phyloP scores from a whole-genome alignment of 2,329 filamentous ascomycete genomes.

The Cladosporium velox region DNA sequence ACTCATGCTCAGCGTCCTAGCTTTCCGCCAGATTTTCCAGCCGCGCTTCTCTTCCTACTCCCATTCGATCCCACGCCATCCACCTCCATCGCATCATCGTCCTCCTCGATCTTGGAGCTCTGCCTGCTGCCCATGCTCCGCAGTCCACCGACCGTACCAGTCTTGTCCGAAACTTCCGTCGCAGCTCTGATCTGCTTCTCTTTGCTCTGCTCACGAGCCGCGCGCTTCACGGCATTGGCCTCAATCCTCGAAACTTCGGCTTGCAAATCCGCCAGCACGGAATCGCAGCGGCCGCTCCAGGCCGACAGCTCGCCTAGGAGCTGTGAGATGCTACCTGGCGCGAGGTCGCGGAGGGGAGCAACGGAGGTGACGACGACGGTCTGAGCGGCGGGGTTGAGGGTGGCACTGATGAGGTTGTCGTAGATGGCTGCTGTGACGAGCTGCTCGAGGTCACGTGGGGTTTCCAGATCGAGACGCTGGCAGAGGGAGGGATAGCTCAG shows the following conservation, averaged over 20 bases:
- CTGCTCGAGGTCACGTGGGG: conserved; percentile 73
- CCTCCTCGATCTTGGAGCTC: conserved; percentile 24
- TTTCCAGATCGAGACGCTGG: conserved; percentile 65
- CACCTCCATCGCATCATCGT: conserved; percentile 39
- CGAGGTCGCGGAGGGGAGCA: conserved; percentile 81
- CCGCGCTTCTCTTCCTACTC: conserved; percentile 21
- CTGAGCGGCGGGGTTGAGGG: conserved; percentile 76
- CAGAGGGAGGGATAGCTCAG: conserved; percentile 75
- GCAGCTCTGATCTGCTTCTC: conserved; percentile 42
- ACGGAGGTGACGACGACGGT: conserved; percentile 77
- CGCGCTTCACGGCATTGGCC: conserved; percentile 42
- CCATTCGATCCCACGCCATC: conserved; percentile 27
- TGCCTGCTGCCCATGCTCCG: conserved; percentile 22
- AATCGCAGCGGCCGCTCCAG: conserved; percentile 78
- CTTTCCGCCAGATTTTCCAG: conserved; percentile 15
- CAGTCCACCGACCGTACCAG: conserved; percentile 16
- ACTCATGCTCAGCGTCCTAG: not conserved
- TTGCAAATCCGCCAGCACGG: conserved; percentile 74
- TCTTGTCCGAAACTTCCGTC: conserved; percentile 29
- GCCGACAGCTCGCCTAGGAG: conserved; percentile 69
- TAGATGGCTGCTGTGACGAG: conserved; percentile 88
- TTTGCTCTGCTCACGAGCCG: conserved; percentile 47
- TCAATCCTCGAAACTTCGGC: conserved; percentile 70
- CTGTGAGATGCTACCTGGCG: conserved; percentile 67
- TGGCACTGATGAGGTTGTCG: conserved; percentile 76